Evolutionary conservation across 768 basidiomycete species (phyloP).

Genomic region (Suillus spraguei): DNA sequence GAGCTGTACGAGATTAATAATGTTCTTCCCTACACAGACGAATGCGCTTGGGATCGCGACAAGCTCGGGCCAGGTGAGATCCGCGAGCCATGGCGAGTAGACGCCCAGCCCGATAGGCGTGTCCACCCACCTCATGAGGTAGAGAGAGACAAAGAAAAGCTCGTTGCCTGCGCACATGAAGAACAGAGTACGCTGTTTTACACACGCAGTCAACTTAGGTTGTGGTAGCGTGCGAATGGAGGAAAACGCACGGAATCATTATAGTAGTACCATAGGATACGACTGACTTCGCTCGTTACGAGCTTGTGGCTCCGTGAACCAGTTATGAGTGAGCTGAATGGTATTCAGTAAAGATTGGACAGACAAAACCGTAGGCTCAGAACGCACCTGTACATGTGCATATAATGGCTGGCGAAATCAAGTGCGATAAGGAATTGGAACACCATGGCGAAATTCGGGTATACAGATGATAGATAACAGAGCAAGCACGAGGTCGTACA

Average conservation of each 20-base stretch:
- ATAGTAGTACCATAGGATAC: constrained; percentile 92
- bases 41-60: constrained; percentile 65
- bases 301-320: constrained; percentile 93
- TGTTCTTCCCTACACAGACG: constrained; percentile 80
- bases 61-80: constrained; percentile 75
- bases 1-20: constrained; percentile 94
- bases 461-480: constrained; percentile 90
- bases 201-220: not conserved
- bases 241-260: constrained; percentile 75
- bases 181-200: constrained; percentile 77
- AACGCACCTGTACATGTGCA: constrained; percentile 98
- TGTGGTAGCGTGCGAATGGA: not conserved
- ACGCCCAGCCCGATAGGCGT: constrained; percentile 61
- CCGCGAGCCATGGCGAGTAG: constrained; percentile 18
- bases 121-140: constrained; percentile 85
- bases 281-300: constrained; percentile 90
- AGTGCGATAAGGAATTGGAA: constrained; percentile 97
- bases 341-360: not conserved
- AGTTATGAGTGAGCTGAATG: constrained; percentile 83
- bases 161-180: constrained; percentile 95
- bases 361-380: not conserved
- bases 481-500: constrained; percentile 96
- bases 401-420: constrained; percentile 98
- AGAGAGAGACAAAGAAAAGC: constrained; percentile 91
- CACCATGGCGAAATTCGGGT: constrained; percentile 78